phyloP scores from a whole-genome alignment of 176 grass and related monocot species.

The Aechmea fasciata region DNA sequence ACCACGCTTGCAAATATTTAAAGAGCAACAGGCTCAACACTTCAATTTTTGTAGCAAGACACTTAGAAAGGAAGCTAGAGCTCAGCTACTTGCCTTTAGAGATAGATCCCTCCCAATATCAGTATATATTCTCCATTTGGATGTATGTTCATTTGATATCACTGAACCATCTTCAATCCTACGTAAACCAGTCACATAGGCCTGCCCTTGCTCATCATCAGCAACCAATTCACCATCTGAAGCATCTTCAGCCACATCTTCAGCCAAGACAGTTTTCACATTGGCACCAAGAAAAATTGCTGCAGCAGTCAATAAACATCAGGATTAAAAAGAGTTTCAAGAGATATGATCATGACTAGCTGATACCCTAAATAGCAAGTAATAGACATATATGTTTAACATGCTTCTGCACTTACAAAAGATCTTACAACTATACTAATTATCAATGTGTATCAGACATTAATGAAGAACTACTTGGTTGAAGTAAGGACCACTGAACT shows the following conservation, averaged over 20 bases:
- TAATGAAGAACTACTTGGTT: neutral
- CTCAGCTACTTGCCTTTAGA: constrained; percentile 53
- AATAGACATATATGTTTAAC: neutral
- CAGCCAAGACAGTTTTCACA: constrained; percentile 34
- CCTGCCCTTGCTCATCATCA: constrained; percentile 46
- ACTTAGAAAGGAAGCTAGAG: constrained; percentile 19
- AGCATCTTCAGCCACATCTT: constrained; percentile 67
- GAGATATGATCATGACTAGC: neutral
- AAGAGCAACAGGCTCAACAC: constrained; percentile 7
- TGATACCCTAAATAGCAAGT: neutral
- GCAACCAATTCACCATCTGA: constrained; percentile 23
- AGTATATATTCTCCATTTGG: constrained; percentile 84
- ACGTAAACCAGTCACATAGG: constrained; percentile 29
- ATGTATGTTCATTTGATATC: constrained; percentile 75
- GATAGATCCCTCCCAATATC: constrained; percentile 63
- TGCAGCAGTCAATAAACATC: constrained; percentile 17
- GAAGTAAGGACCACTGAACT: too few relatives aligned
- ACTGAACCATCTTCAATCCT: constrained; percentile 81
- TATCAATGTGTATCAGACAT: neutral
- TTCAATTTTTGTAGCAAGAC: too few relatives aligned
- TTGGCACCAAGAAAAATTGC: constrained; percentile 51
- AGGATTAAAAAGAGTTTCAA: constrained; percentile 2
- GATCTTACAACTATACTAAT: neutral
- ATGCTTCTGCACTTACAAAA: neutral
- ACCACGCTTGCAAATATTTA: constrained; percentile 2